phyloP scores from a whole-genome alignment of 2,329 filamentous ascomycete genomes.

The Blumeriella jaapii region DNA sequence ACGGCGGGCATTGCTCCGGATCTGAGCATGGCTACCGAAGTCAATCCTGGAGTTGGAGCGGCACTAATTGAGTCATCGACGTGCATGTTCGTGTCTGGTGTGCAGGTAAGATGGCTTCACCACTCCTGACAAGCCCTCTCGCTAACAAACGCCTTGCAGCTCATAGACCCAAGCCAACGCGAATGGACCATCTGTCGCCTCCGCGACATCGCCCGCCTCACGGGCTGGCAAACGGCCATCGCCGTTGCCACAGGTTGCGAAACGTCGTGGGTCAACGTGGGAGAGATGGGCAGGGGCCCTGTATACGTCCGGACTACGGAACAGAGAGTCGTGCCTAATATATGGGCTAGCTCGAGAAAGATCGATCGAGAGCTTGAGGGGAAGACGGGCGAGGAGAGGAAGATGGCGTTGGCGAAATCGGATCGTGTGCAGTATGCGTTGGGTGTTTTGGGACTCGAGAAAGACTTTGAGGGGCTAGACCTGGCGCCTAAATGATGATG shows the following conservation, averaged over 20 bases:
- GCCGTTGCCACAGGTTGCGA: conserved; percentile 80
- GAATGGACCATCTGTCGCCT: conserved; percentile 67
- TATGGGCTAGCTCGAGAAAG: conserved; percentile 39
- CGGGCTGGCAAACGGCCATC: conserved; percentile 76
- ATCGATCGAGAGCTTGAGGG: conserved; percentile 42
- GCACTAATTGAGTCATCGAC: conserved; percentile 76
- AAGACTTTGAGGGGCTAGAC: conserved; percentile 56
- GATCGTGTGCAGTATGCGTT: conserved; percentile 64
- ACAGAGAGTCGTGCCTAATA: conserved; percentile 27
- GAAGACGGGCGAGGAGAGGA: conserved; percentile 33
- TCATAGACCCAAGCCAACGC: conserved; percentile 58
- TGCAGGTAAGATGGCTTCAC: conserved; percentile 46
- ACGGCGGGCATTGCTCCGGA: conserved; percentile 54
- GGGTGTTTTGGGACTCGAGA: conserved; percentile 67
- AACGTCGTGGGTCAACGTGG: conserved; percentile 68
- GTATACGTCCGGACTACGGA: conserved; percentile 48
- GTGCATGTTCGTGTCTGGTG: conserved; percentile 74
- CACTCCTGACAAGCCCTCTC: too few species aligned
- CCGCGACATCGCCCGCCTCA: conserved; percentile 64
- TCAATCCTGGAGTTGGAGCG: conserved; percentile 69
- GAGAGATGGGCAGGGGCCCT: conserved; percentile 62
- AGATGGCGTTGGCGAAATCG: conserved; percentile 48
- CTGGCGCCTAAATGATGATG: conserved; percentile 29
- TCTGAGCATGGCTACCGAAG: conserved; percentile 34
- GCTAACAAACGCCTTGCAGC: conserved; percentile 35